Base-by-base conservation (phyloP, 2,329 filamentous ascomycete species). In the Zasmidium angulare region DNA sequence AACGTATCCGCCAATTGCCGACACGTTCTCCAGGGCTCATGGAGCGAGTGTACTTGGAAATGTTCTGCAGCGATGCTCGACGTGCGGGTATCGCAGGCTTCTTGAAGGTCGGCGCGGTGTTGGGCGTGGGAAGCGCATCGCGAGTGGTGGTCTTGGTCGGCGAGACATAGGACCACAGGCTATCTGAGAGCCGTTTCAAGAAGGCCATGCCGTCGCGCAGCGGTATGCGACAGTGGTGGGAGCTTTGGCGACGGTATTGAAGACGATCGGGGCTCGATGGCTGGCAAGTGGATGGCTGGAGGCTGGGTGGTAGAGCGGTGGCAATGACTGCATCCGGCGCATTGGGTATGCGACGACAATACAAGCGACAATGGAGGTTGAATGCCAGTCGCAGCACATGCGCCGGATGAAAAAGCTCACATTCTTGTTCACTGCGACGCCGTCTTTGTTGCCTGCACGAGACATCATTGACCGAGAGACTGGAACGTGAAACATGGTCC, bases 81-180 rank as follows among this genome's bases (percentile, higher is more conserved):
- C 26, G 49, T 14, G 36, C 23, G n/a, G 60, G 61, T 3, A 50
- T 24, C 1, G 53, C 46, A 1, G 72, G 72, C 43, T 70, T 68
- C 55, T 75, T 75, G 71, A 76, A 76, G 2, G 54, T 46, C 24
- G 57, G 54, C 17, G 58, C 61, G 12, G 59, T 62, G n/a, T 59
- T 49, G 2, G 61, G 61, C 6, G 53, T 52, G 10, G 53, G 43
- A 36, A 53, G 26, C 62, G 49, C 20, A 57, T 40, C 3, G 71
- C 70, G 58, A 21, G 53, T 67, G 49, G 71, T 66, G 9, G 73
- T 73, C 66, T 78, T 79, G 50, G 70, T 69, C 11, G 78, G 78
- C 53, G 76, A 78, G 52, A 79, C 68, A 59, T 74, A 77, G 58
- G 71, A 70, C 76, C 76, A 79, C 57, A 80, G 67, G 50, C 68